These are phyloP conservation scores for Teunomyces kruisii DNA, from an alignment of 805 yeast genomes.

Conservation along the genomic window DNA sequence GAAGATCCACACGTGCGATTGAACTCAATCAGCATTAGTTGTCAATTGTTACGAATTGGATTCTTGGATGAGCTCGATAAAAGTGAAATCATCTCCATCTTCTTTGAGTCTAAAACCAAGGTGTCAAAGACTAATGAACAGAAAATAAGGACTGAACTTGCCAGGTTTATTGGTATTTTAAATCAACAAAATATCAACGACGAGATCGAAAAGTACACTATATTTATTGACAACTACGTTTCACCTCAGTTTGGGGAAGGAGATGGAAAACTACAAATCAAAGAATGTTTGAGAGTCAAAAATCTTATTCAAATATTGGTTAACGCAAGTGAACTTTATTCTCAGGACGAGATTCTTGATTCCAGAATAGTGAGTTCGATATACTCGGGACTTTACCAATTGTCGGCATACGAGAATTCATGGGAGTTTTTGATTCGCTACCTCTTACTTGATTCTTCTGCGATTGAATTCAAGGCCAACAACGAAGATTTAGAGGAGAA, in stretches of 20 bases:
- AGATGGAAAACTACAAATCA: slow-evolving; percentile 17
- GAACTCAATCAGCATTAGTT: slow-evolving; percentile 49
- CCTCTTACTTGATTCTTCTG: slow-evolving; percentile 44
- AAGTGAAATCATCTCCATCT: slow-evolving; percentile 15
- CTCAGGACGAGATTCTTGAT: slow-evolving; percentile 2
- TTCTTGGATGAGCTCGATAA: slow-evolving; percentile 61
- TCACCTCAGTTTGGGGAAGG: slow-evolving; percentile 24
- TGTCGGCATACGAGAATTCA: slow-evolving; percentile 24
- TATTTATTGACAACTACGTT: slow-evolving; percentile 27
- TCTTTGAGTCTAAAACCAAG: slow-evolving; percentile 29
- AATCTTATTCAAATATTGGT: slow-evolving; percentile 12
- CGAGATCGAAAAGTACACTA: slow-evolving; percentile 32
- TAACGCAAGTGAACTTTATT: background rate
- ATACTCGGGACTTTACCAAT: slow-evolving; percentile 33
- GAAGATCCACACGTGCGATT: slow-evolving; percentile 55
- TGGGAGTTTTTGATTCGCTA: slow-evolving; percentile 44
- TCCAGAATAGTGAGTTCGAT: slow-evolving; percentile 15
- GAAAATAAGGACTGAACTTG: slow-evolving; percentile 46
- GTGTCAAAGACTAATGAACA: slow-evolving; percentile 15
- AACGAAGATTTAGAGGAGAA: slow-evolving; percentile 12
- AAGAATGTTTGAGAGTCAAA: slow-evolving; percentile 21
- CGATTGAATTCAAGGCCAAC: slow-evolving; percentile 21
- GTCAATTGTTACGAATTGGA: slow-evolving; percentile 58
- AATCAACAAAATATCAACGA: slow-evolving; percentile 41
- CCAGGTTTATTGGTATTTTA: slow-evolving; percentile 51